Percentiles rank a stretch among this genome's conserved stretches.
These are phyloP conservation scores for Eurotiales sp. DNA, from an alignment of 2,329 filamentous ascomycete species.

Conservation along the genomic window DNA sequence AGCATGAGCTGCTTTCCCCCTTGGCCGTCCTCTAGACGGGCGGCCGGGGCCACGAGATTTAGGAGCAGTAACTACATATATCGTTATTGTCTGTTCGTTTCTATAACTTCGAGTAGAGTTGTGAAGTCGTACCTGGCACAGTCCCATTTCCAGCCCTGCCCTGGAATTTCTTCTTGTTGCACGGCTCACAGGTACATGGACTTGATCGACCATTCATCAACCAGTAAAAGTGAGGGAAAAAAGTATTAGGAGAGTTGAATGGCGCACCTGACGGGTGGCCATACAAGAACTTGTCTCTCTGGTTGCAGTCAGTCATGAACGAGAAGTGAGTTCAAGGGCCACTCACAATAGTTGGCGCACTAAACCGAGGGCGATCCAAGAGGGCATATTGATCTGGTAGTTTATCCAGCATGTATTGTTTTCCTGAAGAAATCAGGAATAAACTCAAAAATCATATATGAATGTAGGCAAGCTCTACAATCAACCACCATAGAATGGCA, in stretches of 20 bases:
- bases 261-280: slow-evolving; percentile 51
- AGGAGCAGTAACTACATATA: neutral
- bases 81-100: neutral
- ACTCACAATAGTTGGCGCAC: slow-evolving; percentile 32
- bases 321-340: too few relatives aligned
- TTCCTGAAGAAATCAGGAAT: slow-evolving; percentile 25
- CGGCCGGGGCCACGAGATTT: neutral
- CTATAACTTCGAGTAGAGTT: neutral
- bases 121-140: neutral
- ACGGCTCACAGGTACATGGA: slow-evolving; percentile 51
- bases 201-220: slow-evolving; percentile 48
- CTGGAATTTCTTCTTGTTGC: slow-evolving; percentile 24
- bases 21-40: slow-evolving; percentile 1
- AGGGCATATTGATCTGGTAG: slow-evolving; percentile 55
- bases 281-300: slow-evolving; percentile 54
- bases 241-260: slow-evolving; percentile 53
- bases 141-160: slow-evolving; percentile 2
- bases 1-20: slow-evolving; percentile 3
- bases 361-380: slow-evolving; percentile 47
- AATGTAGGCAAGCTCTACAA: too few relatives aligned
- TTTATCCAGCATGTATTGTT: slow-evolving; percentile 49
- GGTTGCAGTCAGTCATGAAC: neutral
- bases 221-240: slow-evolving; percentile 56
- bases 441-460: neutral
- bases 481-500: too few relatives aligned